Conservation (phyloP, 2,329 filamentous ascomycete genomes). For the Colletotrichum plurivorum region DNA sequence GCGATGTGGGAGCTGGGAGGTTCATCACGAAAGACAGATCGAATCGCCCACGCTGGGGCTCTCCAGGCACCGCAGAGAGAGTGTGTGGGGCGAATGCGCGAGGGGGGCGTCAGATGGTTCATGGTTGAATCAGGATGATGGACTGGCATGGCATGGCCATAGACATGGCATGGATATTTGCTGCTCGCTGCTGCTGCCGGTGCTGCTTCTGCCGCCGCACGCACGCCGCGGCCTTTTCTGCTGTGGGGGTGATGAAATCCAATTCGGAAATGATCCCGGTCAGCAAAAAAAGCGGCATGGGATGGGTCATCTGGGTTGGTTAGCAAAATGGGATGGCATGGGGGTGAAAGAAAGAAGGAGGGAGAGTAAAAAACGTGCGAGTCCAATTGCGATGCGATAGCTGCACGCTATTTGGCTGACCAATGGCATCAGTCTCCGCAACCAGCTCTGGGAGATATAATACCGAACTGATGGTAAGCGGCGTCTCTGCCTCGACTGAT, state of each 20-base stretch:
- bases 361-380: not conserved
- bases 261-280: constrained; percentile 25
- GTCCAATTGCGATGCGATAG: constrained; percentile 13
- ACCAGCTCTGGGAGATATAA: constrained; percentile 18
- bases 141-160: too few species aligned
- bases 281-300: constrained; percentile 8
- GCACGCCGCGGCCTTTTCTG: not conserved
- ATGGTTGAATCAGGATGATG: too few species aligned
- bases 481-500: constrained; percentile 11
- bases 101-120: too few species aligned
- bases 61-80: constrained; percentile 5
- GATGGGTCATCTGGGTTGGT: constrained; percentile 2
- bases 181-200: not conserved
- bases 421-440: constrained; percentile 26
- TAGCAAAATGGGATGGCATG: not conserved
- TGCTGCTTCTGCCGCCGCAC: not conserved
- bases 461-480: constrained; percentile 20
- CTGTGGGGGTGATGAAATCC: constrained; percentile 4
- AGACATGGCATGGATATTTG: too few species aligned
- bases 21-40: constrained; percentile 4
- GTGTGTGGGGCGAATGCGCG: not conserved
- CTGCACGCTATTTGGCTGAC: constrained; percentile 11
- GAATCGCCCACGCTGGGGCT: not conserved
- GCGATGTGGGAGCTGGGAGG: not conserved
- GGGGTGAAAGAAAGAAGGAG: not conserved